These are phyloP conservation scores for Extremus antarcticus DNA, from an alignment of 495 filamentous ascomycete genomes.

Conservation along the genomic window DNA sequence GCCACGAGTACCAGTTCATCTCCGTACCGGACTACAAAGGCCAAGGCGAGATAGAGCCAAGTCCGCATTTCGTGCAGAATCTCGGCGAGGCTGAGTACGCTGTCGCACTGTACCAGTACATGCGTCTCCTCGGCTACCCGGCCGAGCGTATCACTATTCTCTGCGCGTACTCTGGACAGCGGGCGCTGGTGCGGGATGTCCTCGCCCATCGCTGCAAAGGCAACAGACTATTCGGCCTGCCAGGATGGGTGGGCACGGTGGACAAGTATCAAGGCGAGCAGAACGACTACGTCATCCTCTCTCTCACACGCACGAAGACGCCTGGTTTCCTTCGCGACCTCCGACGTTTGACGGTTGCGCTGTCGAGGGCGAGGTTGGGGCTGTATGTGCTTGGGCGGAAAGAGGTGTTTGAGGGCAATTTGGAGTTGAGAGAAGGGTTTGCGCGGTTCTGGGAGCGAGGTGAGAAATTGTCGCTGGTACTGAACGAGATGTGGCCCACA, in stretches of 20 bases:
- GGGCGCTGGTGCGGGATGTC: constrained; percentile 81
- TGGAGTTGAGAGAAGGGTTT: constrained; percentile 80
- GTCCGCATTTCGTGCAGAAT: constrained; percentile 96
- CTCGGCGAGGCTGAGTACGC: constrained; percentile 94
- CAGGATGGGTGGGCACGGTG: constrained; percentile 83
- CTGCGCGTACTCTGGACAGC: constrained; percentile 90
- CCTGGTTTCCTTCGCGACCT: constrained; percentile 93
- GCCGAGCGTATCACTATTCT: constrained; percentile 81
- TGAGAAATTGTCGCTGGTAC: constrained; percentile 67
- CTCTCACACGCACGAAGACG: constrained; percentile 73
- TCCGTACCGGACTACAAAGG: constrained; percentile 92
- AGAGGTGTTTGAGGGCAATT: constrained; percentile 78
- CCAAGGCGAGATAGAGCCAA: constrained; percentile 75
- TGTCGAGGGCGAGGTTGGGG: constrained; percentile 84
- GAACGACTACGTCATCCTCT: constrained; percentile 95
- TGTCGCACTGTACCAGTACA: constrained; percentile 92
- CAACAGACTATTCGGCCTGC: constrained; percentile 79
- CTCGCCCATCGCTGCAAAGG: constrained; percentile 72
- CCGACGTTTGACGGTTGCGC: constrained; percentile 87
- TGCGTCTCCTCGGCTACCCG: constrained; percentile 95
- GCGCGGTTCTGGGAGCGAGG: constrained; percentile 55
- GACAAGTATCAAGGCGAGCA: constrained; percentile 99
- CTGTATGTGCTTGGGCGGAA: constrained; percentile 88
- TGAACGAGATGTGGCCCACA: constrained; percentile 77
- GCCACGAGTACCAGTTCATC: constrained; percentile 94